Conservation (phyloP, 495 filamentous ascomycete genomes). For the Delitschia confertaspora region DNA sequence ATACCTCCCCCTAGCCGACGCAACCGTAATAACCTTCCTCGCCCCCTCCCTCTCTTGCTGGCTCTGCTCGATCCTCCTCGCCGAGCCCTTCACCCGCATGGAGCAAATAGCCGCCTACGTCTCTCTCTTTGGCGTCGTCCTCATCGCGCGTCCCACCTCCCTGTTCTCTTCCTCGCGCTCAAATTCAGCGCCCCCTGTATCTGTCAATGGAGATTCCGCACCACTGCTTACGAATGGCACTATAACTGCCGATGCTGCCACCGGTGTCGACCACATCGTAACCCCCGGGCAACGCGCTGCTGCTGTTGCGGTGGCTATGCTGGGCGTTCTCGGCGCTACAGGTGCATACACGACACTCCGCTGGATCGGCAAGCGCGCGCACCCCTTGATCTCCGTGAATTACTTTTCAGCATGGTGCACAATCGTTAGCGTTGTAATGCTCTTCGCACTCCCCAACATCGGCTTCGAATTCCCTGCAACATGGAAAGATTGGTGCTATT, state of each 20-base stretch:
- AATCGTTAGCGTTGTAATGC: constrained; percentile 52
- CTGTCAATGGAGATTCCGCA: constrained; percentile 34
- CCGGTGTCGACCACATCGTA: constrained; percentile 33
- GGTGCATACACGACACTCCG: constrained; percentile 73
- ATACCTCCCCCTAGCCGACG: constrained; percentile 83
- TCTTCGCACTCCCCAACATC: constrained; percentile 46
- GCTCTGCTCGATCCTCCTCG: constrained; percentile 65
- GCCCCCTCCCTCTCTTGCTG: constrained; percentile 76
- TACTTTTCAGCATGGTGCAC: constrained; percentile 72
- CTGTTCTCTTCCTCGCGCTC: constrained; percentile 35
- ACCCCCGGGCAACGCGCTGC: constrained; percentile 59
- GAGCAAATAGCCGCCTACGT: constrained; percentile 70
- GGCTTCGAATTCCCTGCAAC: constrained; percentile 54
- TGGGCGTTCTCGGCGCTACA: constrained; percentile 74
- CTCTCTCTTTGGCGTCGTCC: constrained; percentile 69
- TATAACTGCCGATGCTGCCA: constrained; percentile 26
- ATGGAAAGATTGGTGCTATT: constrained; percentile 57
- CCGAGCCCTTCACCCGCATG: constrained; percentile 67
- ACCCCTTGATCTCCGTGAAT: constrained; percentile 76
- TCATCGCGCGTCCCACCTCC: constrained; percentile 70
- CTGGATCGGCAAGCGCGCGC: constrained; percentile 75
- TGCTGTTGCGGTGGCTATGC: constrained; percentile 63
- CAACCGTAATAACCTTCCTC: constrained; percentile 88
- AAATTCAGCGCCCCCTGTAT: constrained; percentile 21
- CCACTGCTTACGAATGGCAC: constrained; percentile 23